These are phyloP conservation scores for Solanum boliviense DNA, from an alignment of 257 asterid species.

Conservation along the genomic window DNA sequence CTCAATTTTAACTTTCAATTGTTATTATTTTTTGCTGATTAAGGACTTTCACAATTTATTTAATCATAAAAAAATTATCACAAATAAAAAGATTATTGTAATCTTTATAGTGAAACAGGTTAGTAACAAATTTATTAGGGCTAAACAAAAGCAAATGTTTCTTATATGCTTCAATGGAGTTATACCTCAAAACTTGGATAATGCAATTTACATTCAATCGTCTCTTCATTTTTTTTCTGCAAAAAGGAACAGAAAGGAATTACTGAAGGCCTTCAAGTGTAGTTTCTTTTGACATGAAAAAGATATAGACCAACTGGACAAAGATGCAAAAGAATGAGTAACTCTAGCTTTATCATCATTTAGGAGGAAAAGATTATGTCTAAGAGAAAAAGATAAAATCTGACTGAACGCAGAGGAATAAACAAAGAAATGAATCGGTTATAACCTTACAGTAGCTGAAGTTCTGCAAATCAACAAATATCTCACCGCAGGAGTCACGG, in stretches of 20 bases:
- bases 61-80: neutral
- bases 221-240: slow-evolving; percentile 68
- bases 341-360: neutral
- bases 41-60: neutral
- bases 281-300: neutral
- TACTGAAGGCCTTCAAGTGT: slow-evolving; percentile 5
- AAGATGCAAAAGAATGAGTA: neutral
- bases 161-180: neutral
- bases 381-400: neutral
- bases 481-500: slow-evolving; percentile 92
- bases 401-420: neutral
- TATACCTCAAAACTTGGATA: slow-evolving; percentile 88
- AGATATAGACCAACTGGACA: neutral
- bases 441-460: slow-evolving; percentile 69
- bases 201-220: slow-evolving; percentile 45
- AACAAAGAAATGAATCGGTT: neutral
- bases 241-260: slow-evolving; percentile 1
- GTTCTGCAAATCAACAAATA: slow-evolving; percentile 90
- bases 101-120: neutral
- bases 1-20: neutral
- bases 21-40: neutral
- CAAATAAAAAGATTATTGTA: neutral
- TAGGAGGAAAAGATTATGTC: neutral
- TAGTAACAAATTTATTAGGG: neutral
- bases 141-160: neutral